phyloP scores from a whole-genome alignment of 148 eudicot genomes.

The Bassia scoparia region DNA sequence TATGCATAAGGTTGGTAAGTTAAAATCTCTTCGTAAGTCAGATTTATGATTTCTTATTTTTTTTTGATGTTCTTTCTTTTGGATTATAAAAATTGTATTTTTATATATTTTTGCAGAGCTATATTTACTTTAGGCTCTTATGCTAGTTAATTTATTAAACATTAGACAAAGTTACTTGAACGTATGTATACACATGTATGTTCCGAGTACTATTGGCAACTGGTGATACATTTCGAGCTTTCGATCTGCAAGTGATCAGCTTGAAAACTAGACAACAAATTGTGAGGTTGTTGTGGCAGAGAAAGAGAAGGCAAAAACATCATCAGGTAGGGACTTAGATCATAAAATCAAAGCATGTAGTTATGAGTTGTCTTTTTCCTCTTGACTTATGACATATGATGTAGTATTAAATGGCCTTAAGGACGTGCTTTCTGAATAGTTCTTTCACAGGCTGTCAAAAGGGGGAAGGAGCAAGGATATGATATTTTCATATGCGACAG shows the following conservation, averaged over 20 bases:
- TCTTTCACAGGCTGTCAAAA: constrained; percentile 93
- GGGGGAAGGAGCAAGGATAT: constrained; percentile 74
- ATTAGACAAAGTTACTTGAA: not conserved
- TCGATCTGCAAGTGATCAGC: constrained; percentile 99
- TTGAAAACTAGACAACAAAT: constrained; percentile 91
- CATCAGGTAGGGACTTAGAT: constrained; percentile 56
- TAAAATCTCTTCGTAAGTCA: constrained; percentile 87
- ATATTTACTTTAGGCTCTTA: not conserved
- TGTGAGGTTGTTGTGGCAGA: constrained; percentile 94
- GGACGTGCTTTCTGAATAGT: constrained; percentile 76
- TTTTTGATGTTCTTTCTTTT: no score
- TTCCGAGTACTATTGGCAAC: constrained; percentile 80
- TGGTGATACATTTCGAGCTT: constrained; percentile 98
- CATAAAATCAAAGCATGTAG: constrained; percentile 1
- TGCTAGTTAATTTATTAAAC: no score
- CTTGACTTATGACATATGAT: constrained; percentile 21
- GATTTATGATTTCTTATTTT: not conserved
- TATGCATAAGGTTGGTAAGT: no score
- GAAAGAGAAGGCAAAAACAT: constrained; percentile 81
- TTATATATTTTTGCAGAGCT: not conserved
- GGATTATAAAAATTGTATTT: not conserved
- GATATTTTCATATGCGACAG: constrained; percentile 93
- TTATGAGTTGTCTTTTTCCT: not conserved
- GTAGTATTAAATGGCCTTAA: constrained; percentile 46
- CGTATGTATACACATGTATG: constrained; percentile 1